Evolutionary conservation across 2,329 filamentous ascomycete genomes (phyloP).

Genomic region (Neonectria neomacrospora): DNA sequence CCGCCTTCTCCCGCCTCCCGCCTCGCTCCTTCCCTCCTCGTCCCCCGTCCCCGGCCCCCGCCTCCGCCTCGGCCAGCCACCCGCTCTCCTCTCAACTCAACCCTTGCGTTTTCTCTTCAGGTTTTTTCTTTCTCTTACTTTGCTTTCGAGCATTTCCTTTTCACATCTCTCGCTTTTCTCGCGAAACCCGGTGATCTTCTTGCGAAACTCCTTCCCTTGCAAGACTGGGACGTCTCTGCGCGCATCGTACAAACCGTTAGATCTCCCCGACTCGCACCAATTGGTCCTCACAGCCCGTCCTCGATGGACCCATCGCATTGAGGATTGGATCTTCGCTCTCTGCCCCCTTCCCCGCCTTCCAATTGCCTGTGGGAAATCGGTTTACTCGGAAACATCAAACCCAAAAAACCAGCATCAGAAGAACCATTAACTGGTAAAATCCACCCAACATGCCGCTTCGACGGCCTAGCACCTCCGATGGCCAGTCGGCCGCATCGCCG

Average conservation of each 20-base stretch:
- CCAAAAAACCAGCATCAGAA: conserved; percentile 3
- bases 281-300: conserved; percentile 11
- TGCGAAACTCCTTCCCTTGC: conserved; percentile 18
- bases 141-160: conserved; percentile 4
- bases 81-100: conserved; percentile 20
- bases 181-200: conserved; percentile 15
- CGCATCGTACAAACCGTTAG: neutral
- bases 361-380: conserved; percentile 5
- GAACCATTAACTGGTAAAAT: conserved; percentile 20
- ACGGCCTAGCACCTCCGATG: conserved; percentile 43
- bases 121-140: conserved; percentile 19
- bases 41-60: conserved; percentile 34
- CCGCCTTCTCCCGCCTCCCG: conserved; percentile 4
- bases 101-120: conserved; percentile 28
- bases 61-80: conserved; percentile 26
- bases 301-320: conserved; percentile 37
- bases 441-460: conserved; percentile 40
- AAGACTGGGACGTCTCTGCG: conserved; percentile 3
- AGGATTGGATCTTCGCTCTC: conserved; percentile 27
- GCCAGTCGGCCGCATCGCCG: conserved; percentile 37
- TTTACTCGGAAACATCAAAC: conserved; percentile 6
- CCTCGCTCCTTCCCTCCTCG: conserved; percentile 9
- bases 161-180: conserved; percentile 15
- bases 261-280: neutral
- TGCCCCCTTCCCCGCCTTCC: conserved; percentile 7